These are phyloP conservation scores for Euphorbia schlechtendalii DNA, from an alignment of 441 rosid species.

Conservation along the genomic window DNA sequence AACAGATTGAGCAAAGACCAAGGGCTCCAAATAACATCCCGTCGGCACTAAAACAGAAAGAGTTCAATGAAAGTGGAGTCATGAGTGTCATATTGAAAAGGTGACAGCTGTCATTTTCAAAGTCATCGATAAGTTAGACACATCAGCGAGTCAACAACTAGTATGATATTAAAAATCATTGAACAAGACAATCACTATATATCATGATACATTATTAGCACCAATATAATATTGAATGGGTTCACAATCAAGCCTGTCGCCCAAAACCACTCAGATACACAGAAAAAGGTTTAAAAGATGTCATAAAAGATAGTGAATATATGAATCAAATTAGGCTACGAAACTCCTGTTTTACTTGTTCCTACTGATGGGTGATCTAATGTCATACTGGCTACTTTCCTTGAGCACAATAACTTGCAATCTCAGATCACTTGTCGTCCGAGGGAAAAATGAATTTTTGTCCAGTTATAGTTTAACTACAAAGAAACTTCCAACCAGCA, in stretches of 20 bases:
- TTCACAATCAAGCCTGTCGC: too few species aligned
- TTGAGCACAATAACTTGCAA: not conserved
- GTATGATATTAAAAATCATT: not conserved
- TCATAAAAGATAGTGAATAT: not conserved
- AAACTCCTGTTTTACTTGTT: not conserved
- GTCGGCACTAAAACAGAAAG: conserved; percentile 59
- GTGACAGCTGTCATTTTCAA: conserved; percentile 1
- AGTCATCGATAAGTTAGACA: not conserved
- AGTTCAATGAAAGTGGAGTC: conserved; percentile 14
- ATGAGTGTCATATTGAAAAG: conserved; percentile 1
- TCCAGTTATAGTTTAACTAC: not conserved
- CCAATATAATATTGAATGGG: too few species aligned
- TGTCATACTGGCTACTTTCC: not conserved
- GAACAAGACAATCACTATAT: not conserved
- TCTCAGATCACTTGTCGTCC: too few species aligned
- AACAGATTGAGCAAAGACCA: conserved; percentile 62
- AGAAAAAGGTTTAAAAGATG: too few species aligned
- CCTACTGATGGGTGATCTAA: not conserved
- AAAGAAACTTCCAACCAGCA: not conserved
- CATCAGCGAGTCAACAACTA: not conserved
- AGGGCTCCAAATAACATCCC: conserved; percentile 97
- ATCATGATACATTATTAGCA: not conserved
- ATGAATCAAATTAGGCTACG: not conserved
- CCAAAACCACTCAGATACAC: too few species aligned
- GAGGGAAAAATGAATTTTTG: not conserved